Evolutionary conservation across 2,329 filamentous ascomycete genomes (phyloP).

Genomic region (Phyllosticta citrichinensis): DNA sequence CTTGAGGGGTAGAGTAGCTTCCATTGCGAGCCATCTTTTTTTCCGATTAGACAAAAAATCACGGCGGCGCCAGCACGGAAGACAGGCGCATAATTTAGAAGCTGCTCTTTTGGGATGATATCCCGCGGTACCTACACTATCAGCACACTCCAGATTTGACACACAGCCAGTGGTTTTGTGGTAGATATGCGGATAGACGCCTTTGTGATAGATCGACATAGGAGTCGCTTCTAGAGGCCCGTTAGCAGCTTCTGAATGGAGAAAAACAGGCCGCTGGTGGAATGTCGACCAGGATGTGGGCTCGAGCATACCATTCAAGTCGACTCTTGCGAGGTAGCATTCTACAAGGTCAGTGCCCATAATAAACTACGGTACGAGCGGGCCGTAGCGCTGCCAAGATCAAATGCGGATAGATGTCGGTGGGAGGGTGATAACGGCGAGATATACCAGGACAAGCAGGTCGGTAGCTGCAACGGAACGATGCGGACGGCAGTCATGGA

Average conservation of each 20-base stretch:
- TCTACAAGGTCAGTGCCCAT: neutral
- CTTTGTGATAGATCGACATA: neutral
- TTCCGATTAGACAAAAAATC: neutral
- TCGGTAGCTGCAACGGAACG: neutral
- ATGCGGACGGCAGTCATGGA: neutral
- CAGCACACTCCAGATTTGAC: neutral
- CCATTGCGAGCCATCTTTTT: neutral
- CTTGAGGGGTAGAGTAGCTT: neutral
- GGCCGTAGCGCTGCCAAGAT: neutral
- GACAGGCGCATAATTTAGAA: neutral
- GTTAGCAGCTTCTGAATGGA: neutral
- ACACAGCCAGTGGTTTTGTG: neutral
- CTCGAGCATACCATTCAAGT: neutral
- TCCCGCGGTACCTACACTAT: neutral
- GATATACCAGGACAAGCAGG: neutral
- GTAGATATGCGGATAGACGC: neutral
- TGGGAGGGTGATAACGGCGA: neutral
- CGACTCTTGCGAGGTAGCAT: neutral
- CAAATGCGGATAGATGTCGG: neutral
- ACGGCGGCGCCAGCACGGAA: neutral
- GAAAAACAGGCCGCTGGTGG: neutral
- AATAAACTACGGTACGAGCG: neutral
- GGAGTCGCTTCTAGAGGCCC: neutral
- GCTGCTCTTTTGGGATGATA: neutral
- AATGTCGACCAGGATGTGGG: neutral